These are phyloP conservation scores for Geranium incanum DNA, from an alignment of 441 rosid genomes.

Conservation along the genomic window DNA sequence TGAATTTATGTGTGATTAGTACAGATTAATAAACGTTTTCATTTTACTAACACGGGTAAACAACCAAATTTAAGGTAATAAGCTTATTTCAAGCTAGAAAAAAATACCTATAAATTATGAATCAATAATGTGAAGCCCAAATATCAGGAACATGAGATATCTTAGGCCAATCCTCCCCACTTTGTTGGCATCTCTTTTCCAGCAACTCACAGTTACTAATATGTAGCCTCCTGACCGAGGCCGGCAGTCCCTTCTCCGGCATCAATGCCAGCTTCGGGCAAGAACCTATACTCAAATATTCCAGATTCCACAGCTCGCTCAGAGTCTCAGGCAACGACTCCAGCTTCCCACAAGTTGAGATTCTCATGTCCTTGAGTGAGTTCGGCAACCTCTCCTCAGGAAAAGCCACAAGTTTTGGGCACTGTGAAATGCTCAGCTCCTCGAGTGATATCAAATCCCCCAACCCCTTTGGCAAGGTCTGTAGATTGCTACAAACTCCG, in stretches of 20 bases:
- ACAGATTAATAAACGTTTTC: too few relatives aligned
- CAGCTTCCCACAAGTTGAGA: constrained; percentile 8
- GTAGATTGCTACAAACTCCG: neutral
- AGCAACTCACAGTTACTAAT: constrained; percentile 8
- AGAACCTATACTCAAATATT: constrained; percentile 9
- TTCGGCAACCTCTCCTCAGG: constrained; percentile 13
- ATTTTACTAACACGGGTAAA: too few relatives aligned
- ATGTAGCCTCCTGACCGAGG: neutral
- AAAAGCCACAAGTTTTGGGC: constrained; percentile 15
- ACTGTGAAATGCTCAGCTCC: constrained; percentile 15
- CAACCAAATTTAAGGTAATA: too few relatives aligned
- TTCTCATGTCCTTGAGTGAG: constrained; percentile 11
- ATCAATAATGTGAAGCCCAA: neutral
- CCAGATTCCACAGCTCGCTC: constrained; percentile 17
- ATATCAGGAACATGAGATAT: constrained; percentile 18
- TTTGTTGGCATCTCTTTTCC: constrained; percentile 15
- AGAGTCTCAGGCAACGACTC: constrained; percentile 11
- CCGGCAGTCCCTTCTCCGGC: constrained; percentile 13
- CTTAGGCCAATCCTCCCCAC: constrained; percentile 28
- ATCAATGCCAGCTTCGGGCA: constrained; percentile 12
- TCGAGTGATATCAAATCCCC: constrained; percentile 13
- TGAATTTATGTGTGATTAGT: too few relatives aligned
- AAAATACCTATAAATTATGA: neutral
- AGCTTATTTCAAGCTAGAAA: too few relatives aligned
- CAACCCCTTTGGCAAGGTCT: constrained; percentile 19